Percentiles rank a stretch among this genome's conserved stretches.
phyloP scores from a whole-genome alignment of 1,284 basidiomycete species.

The Mrakiaceae sp. region DNA sequence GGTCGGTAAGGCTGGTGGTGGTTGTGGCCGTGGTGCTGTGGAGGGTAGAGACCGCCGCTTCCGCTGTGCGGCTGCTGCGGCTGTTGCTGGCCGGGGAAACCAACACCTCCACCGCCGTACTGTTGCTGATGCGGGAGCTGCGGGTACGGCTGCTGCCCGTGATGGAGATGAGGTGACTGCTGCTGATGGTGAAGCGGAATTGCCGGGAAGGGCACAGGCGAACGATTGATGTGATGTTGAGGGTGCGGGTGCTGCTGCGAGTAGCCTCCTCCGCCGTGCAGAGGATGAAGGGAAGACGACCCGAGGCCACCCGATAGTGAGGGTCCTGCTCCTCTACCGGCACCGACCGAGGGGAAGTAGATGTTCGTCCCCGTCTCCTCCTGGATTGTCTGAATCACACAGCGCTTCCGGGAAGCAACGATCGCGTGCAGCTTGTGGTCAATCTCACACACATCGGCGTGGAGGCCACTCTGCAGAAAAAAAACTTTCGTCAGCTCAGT shows the following conservation, averaged over 20 bases:
- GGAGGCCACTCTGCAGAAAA: conserved; percentile 59
- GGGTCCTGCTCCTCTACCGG: too few species aligned
- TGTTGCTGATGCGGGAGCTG: neutral
- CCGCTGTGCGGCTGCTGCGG: conserved; percentile 1
- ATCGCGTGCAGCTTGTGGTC: conserved; percentile 91
- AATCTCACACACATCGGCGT: conserved; percentile 82
- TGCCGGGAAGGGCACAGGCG: neutral
- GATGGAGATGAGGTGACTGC: neutral
- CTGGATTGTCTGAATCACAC: conserved; percentile 79
- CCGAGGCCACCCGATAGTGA: conserved; percentile 57
- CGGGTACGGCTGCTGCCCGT: neutral
- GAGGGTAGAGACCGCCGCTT: neutral
- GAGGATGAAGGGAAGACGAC: conserved; percentile 41
- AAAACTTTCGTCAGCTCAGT: neutral
- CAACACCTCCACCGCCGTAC: too few species aligned
- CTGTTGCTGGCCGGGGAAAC: neutral
- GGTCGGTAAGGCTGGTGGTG: neutral
- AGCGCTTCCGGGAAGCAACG: conserved; percentile 80
- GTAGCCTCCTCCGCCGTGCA: neutral
- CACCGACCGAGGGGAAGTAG: conserved; percentile 61
- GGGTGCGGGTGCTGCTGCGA: neutral
- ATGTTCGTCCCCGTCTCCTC: conserved; percentile 97
- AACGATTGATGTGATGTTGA: conserved; percentile 1
- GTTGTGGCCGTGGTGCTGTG: neutral
- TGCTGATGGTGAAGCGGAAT: neutral